Evolutionary conservation across 1,284 basidiomycete genomes (phyloP).

Genomic region (Ganoderma lucidum): DNA sequence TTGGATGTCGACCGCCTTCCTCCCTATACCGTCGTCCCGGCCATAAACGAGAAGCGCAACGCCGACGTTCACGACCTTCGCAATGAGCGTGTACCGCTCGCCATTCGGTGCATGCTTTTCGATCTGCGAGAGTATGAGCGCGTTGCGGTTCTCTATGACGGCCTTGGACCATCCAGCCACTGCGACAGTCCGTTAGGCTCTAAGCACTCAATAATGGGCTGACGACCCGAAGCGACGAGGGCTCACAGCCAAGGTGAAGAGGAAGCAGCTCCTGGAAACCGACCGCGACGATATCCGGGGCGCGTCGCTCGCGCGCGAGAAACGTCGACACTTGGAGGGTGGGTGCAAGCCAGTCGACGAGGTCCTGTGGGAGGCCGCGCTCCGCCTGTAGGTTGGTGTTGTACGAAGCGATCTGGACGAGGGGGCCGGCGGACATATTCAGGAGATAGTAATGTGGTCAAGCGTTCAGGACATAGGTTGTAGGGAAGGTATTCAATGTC

Average conservation of each 20-base stretch:
- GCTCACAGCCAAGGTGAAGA: constrained; percentile 80
- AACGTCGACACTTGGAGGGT: constrained; percentile 80
- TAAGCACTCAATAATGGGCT: no score
- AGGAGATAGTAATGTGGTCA: neutral
- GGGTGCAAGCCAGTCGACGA: constrained; percentile 85
- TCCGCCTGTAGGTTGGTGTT: constrained; percentile 86
- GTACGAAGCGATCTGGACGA: constrained; percentile 86
- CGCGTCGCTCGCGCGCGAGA: constrained; percentile 62
- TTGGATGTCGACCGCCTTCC: constrained; percentile 70
- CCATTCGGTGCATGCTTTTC: constrained; percentile 72
- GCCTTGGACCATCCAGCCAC: constrained; percentile 70
- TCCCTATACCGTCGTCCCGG: constrained; percentile 70
- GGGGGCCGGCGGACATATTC: constrained; percentile 43
- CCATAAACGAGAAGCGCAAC: constrained; percentile 86
- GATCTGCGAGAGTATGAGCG: constrained; percentile 74
- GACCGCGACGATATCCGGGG: constrained; percentile 86
- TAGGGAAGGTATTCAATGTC: neutral
- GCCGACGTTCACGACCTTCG: constrained; percentile 80
- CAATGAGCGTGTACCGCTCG: constrained; percentile 75
- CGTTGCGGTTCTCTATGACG: constrained; percentile 68
- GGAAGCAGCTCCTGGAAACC: constrained; percentile 92
- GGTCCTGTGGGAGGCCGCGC: constrained; percentile 75
- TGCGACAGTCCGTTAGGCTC: constrained; percentile 32
- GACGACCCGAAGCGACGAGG: neutral
- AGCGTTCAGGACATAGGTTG: constrained; percentile 6